These are phyloP conservation scores for Fagopyrum tataricum DNA, from an alignment of 148 eudicot species.

Conservation along the genomic window DNA sequence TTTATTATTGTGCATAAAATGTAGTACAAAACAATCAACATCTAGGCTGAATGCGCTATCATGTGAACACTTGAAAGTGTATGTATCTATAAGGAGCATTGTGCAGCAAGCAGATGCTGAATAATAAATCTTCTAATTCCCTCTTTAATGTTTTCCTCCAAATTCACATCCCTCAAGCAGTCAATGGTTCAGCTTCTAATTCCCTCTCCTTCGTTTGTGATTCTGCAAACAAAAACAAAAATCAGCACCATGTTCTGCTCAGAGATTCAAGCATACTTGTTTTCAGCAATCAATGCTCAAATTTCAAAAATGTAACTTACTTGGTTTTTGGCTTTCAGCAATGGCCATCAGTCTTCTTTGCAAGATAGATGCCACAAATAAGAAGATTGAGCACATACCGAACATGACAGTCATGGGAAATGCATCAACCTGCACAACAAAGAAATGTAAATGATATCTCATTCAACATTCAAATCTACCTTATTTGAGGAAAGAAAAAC, in stretches of 20 bases:
- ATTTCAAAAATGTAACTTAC: slow-evolving; percentile 32
- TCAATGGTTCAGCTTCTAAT: slow-evolving; percentile 43
- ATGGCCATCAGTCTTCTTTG: slow-evolving; percentile 79
- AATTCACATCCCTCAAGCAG: slow-evolving; percentile 17
- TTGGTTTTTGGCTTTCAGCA: slow-evolving; percentile 63
- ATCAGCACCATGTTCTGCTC: not conserved
- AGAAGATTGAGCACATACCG: slow-evolving; percentile 98
- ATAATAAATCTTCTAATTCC: not conserved
- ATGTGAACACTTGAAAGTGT: not conserved
- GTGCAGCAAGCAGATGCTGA: not conserved
- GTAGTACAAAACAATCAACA: not conserved
- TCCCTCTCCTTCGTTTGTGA: slow-evolving; percentile 43
- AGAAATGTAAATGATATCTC: not conserved
- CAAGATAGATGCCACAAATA: slow-evolving; percentile 66
- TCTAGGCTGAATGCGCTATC: not conserved
- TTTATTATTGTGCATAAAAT: not conserved
- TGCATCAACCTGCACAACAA: slow-evolving; percentile 73
- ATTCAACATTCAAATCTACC: not conserved
- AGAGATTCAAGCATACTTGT: too few species aligned
- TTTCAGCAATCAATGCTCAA: not conserved
- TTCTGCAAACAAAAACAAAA: slow-evolving; percentile 22
- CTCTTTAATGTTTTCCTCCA: not conserved
- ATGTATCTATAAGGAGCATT: not conserved
- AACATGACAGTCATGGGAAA: slow-evolving; percentile 95
- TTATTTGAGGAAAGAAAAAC: not conserved